A percentile compares a stretch with the other conserved stretches of the same genome.
These are phyloP conservation scores for Suhomyces bribrorum DNA, from an alignment of 1,139 yeast species.

Conservation along the genomic window DNA sequence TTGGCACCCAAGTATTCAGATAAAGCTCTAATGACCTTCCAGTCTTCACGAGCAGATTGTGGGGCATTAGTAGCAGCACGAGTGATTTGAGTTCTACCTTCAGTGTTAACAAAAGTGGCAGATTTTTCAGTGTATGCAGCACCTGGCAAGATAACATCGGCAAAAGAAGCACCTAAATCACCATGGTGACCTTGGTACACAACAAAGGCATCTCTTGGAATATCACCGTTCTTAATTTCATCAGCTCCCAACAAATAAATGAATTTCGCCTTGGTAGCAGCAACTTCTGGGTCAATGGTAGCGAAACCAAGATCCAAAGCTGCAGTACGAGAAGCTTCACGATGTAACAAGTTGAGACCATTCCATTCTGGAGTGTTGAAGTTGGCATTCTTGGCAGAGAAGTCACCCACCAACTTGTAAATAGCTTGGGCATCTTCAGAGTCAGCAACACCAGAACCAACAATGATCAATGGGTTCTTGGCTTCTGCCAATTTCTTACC, in stretches of 20 bases:
- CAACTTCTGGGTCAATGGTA: slow-evolving; percentile 51
- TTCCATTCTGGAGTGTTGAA: slow-evolving; percentile 78
- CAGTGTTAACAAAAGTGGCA: slow-evolving; percentile 88
- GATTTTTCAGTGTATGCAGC: slow-evolving; percentile 88
- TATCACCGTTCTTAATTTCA: slow-evolving; percentile 66
- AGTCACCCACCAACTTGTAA: slow-evolving; percentile 62
- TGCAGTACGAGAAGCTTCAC: slow-evolving; percentile 85
- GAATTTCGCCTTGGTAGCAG: slow-evolving; percentile 64
- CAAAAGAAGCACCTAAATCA: slow-evolving; percentile 84
- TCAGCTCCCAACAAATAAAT: slow-evolving; percentile 85
- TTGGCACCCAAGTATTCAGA: slow-evolving; percentile 73
- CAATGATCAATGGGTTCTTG: slow-evolving; percentile 73
- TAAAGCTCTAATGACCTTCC: slow-evolving; percentile 85
- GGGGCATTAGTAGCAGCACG: slow-evolving; percentile 92
- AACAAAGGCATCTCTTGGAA: slow-evolving; percentile 85
- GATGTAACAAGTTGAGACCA: slow-evolving; percentile 77
- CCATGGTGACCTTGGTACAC: slow-evolving; percentile 94
- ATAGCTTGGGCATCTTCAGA: slow-evolving; percentile 65
- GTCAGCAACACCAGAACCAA: slow-evolving; percentile 81
- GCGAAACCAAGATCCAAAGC: slow-evolving; percentile 85
- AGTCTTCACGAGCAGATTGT: slow-evolving; percentile 89
- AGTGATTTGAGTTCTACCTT: slow-evolving; percentile 84
- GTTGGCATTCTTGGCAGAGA: slow-evolving; percentile 58
- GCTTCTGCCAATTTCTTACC: slow-evolving; percentile 72
- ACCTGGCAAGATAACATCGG: slow-evolving; percentile 86